A percentile compares a stretch with the other conserved stretches of the same genome.
These are phyloP conservation scores for Parasarocladium wereldwijsianum DNA, from an alignment of 2,329 filamentous ascomycete species.

Conservation along the genomic window DNA sequence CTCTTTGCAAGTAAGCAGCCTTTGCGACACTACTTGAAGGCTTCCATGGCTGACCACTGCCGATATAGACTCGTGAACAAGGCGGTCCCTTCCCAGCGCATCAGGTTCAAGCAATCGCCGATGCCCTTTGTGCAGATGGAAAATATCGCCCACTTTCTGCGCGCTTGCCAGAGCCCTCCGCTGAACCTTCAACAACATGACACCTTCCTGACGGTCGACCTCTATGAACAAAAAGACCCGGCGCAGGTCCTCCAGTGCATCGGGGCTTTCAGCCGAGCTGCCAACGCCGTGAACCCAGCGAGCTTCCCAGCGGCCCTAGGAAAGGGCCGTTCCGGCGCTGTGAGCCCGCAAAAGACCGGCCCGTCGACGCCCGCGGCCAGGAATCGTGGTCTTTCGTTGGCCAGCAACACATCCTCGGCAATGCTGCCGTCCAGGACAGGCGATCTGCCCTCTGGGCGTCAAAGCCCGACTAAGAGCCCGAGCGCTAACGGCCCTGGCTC, in stretches of 20 bases:
- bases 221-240: slow-evolving; percentile 91
- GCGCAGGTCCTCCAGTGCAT: slow-evolving; percentile 91
- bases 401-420: slow-evolving; percentile 42
- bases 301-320: slow-evolving; percentile 67
- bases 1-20: slow-evolving; percentile 67
- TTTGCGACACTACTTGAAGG: neutral
- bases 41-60: neutral
- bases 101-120: slow-evolving; percentile 78
- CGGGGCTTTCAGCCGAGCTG: slow-evolving; percentile 78
- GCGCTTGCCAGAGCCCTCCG: slow-evolving; percentile 71
- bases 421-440: slow-evolving; percentile 33
- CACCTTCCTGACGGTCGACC: slow-evolving; percentile 89
- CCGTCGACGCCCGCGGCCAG: slow-evolving; percentile 31
- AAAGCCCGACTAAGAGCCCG: slow-evolving; percentile 50
- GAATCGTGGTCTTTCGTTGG: slow-evolving; percentile 35
- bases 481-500: slow-evolving; percentile 35
- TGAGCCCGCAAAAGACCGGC: slow-evolving; percentile 56
- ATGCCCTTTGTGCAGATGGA: slow-evolving; percentile 99
- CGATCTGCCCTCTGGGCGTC: slow-evolving; percentile 37
- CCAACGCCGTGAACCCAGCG: slow-evolving; percentile 57
- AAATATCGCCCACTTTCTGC: slow-evolving; percentile 93
- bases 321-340: slow-evolving; percentile 31
- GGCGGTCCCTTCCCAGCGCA: slow-evolving; percentile 57
- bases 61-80: slow-evolving; percentile 64
- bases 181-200: slow-evolving; percentile 86